These are phyloP conservation scores for Erigeron philadelphicus DNA, from an alignment of 140 eudicot species.

Conservation along the genomic window DNA sequence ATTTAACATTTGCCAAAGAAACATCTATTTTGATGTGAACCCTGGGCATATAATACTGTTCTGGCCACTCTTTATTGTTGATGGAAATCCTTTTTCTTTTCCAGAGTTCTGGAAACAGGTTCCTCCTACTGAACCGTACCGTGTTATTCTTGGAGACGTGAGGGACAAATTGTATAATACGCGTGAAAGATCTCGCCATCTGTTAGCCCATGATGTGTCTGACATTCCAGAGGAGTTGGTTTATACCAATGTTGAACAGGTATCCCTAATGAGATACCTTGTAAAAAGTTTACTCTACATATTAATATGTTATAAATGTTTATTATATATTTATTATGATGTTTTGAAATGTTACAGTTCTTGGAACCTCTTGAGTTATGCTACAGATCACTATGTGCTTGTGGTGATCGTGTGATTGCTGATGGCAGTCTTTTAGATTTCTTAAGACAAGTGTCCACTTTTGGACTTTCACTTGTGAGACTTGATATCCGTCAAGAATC, in stretches of 20 bases:
- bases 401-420: conserved; percentile 91
- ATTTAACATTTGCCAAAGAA: neutral
- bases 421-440: conserved; percentile 98
- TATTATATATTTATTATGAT: conserved; percentile 10
- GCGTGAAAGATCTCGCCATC: conserved; percentile 90
- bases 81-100: conserved; percentile 11
- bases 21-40: neutral
- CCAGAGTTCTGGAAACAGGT: conserved; percentile 94
- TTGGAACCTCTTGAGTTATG: conserved; percentile 98
- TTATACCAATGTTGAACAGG: conserved; percentile 83
- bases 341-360: conserved; percentile 46
- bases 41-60: conserved; percentile 1
- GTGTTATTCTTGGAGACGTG: conserved; percentile 92
- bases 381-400: conserved; percentile 82
- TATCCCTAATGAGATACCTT: conserved; percentile 14
- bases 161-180: conserved; percentile 89
- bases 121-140: conserved; percentile 90
- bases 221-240: conserved; percentile 90
- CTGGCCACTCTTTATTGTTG: neutral
- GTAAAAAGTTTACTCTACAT: neutral
- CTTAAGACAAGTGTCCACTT: conserved; percentile 89
- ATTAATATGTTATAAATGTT: neutral
- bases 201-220: conserved; percentile 67
- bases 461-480: conserved; percentile 85
- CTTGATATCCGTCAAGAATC: conserved; percentile 98